phyloP scores from a whole-genome alignment of 2,329 filamentous ascomycete genomes.

The Aureobasidium sp. region DNA sequence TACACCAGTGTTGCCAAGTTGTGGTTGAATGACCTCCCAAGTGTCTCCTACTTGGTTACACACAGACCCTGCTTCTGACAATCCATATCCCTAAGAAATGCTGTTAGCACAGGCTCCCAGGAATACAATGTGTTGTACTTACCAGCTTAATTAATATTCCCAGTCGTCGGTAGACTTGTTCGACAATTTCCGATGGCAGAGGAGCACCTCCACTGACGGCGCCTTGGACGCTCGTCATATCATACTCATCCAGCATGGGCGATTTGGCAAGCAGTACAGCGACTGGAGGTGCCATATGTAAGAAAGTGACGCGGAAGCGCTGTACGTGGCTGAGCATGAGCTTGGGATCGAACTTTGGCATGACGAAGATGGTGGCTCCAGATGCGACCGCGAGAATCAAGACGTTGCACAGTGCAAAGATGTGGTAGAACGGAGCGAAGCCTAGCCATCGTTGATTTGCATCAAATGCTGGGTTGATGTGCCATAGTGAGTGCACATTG shows the following conservation, averaged over 20 bases:
- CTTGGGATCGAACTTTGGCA: constrained; percentile 37
- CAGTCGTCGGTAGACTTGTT: constrained; percentile 2
- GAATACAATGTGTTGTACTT: neutral
- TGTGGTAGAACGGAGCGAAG: constrained; percentile 46
- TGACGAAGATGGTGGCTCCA: constrained; percentile 39
- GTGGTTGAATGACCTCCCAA: constrained; percentile 6
- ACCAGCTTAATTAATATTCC: constrained; percentile 20
- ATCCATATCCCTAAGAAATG: neutral
- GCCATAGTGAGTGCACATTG: constrained; percentile 9
- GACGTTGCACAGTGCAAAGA: constrained; percentile 39
- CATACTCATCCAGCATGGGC: constrained; percentile 27
- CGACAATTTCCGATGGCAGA: constrained; percentile 21
- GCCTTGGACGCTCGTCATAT: constrained; percentile 29
- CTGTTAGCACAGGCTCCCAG: constrained; percentile 17
- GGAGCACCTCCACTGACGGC: constrained; percentile 44
- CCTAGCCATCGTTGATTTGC: constrained; percentile 6
- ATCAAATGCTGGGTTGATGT: constrained; percentile 6
- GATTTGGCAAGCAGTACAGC: constrained; percentile 18
- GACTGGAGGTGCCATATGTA: constrained; percentile 40
- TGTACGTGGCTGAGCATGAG: constrained; percentile 33
- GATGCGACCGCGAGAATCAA: constrained; percentile 38
- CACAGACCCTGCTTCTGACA: constrained; percentile 8
- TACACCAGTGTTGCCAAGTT: constrained; percentile 9
- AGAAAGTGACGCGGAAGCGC: constrained; percentile 39
- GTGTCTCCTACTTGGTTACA: constrained; percentile 9